A percentile compares a stretch with the other conserved stretches of the same genome.
These are phyloP conservation scores for Colletotrichum eremochloae DNA, from an alignment of 2,329 filamentous ascomycete species.

Conservation along the genomic window DNA sequence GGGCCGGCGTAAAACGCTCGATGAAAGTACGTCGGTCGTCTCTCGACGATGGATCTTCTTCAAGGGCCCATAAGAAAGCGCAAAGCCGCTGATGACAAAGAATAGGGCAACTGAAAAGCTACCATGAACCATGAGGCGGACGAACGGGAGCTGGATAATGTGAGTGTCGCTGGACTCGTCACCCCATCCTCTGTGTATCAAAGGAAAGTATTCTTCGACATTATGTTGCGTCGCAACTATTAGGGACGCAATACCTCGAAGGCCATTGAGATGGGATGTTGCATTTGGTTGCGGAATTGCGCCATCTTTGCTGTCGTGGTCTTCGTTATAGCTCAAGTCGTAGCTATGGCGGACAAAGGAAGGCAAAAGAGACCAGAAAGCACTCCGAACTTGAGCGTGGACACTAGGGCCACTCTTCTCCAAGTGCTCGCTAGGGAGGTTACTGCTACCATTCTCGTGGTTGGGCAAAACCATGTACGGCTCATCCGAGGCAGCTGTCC, in stretches of 20 bases:
- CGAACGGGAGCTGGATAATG: constrained; percentile 63
- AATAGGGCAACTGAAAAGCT: constrained; percentile 71
- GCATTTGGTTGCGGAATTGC: background rate
- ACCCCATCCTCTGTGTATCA: background rate
- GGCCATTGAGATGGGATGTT: background rate
- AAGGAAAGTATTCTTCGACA: background rate
- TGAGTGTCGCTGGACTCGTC: background rate
- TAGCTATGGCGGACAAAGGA: background rate
- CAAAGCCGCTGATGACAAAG: constrained; percentile 74
- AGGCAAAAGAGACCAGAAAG: background rate
- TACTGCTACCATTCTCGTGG: background rate
- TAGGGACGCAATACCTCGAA: background rate
- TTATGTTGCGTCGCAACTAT: background rate
- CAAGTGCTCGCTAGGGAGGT: background rate
- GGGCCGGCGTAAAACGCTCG: constrained; percentile 65
- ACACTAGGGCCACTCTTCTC: background rate
- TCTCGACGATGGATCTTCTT: constrained; percentile 56
- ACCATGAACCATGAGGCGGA: constrained; percentile 67
- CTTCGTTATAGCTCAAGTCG: background rate
- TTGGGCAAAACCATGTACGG: background rate
- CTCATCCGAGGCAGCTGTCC: background rate
- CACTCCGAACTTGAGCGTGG: background rate
- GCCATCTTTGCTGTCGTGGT: background rate
- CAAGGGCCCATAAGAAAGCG: constrained; percentile 67
- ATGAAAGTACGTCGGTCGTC: constrained; percentile 60